phyloP scores from a whole-genome alignment of 2,329 filamentous ascomycete species.

The Scolecobasidium constrictum region DNA sequence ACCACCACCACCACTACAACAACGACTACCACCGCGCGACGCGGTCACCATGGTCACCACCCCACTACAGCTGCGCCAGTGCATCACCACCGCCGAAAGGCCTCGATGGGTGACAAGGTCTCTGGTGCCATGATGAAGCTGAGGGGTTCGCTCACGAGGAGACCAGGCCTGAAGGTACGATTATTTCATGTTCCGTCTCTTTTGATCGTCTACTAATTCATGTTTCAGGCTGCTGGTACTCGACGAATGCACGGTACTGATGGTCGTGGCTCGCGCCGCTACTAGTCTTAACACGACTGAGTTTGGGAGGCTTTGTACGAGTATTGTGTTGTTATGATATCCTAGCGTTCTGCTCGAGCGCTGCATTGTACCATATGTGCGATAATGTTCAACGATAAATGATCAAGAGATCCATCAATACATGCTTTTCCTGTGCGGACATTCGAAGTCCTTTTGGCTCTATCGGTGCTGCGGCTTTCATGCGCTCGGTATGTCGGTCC shows the following conservation, averaged over 20 bases:
- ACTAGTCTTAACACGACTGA: background rate
- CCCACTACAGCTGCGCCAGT: constrained; percentile 21
- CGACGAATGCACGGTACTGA: constrained; percentile 66
- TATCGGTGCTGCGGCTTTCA: too few species aligned
- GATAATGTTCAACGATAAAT: too few species aligned
- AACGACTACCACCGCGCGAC: constrained; percentile 12
- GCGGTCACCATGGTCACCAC: constrained; percentile 8
- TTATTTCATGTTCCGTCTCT: background rate
- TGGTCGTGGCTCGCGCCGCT: constrained; percentile 33
- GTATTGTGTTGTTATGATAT: background rate
- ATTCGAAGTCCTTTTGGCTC: too few species aligned
- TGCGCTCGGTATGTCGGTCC: too few species aligned
- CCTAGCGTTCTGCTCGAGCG: background rate
- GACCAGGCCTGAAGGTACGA: constrained; percentile 58
- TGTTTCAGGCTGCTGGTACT: constrained; percentile 55
- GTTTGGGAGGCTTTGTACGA: background rate
- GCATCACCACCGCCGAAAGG: constrained; percentile 57
- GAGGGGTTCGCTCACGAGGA: constrained; percentile 56
- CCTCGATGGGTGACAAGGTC: constrained; percentile 65
- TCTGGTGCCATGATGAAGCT: constrained; percentile 65
- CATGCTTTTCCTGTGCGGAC: too few species aligned
- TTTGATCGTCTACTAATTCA: background rate
- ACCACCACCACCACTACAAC: constrained; percentile 16
- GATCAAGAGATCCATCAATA: background rate
- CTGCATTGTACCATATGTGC: background rate